Evolutionary conservation across 2,329 filamentous ascomycete genomes (phyloP).

Genomic region (Trichoderma polysporum): DNA sequence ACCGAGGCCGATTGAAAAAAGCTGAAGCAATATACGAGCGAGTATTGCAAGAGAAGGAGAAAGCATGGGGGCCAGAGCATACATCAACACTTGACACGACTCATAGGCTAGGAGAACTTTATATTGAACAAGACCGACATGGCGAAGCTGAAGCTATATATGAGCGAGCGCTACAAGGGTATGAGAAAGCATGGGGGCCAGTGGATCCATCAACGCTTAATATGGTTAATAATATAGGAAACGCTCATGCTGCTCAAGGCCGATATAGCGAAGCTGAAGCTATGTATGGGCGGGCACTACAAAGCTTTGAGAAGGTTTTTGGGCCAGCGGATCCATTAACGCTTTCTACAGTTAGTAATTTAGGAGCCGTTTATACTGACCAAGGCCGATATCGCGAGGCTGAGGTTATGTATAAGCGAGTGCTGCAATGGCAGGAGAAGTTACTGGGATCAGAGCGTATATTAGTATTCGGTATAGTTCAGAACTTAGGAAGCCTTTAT

Average conservation of each 20-base stretch:
- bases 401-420: not conserved
- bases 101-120: not conserved
- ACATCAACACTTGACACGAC: not conserved
- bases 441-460: not conserved
- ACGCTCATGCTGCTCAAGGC: too few relatives aligned
- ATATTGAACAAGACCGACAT: not conserved
- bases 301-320: not conserved
- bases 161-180: not conserved
- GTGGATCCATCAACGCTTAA: not conserved
- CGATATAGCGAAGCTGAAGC: constrained; percentile 2
- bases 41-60: not conserved
- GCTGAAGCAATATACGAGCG: not conserved
- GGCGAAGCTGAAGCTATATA: not conserved
- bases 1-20: constrained; percentile 22
- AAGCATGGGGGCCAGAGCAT: not conserved
- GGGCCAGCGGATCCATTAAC: not conserved
- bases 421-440: not conserved
- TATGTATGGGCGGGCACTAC: not conserved
- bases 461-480: not conserved
- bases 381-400: not conserved
- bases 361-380: not conserved
- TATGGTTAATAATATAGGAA: not conserved
- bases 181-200: not conserved
- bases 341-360: not conserved
- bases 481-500: too few relatives aligned